Evolutionary conservation across 2,329 filamentous ascomycete genomes (phyloP).

Genomic region (Paraconiothyrium sp.): DNA sequence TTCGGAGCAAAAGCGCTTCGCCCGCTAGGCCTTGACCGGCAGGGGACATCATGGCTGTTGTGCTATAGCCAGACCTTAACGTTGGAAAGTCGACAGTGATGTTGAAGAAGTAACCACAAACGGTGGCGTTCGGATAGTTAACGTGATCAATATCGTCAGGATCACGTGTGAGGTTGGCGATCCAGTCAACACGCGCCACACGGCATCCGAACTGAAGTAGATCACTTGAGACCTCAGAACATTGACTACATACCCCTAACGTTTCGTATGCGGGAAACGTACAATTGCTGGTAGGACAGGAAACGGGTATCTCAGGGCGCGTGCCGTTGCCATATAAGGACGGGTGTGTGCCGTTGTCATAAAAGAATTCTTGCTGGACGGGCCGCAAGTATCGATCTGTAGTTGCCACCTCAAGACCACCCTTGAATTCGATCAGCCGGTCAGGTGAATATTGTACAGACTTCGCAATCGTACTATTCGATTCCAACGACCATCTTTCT

Average conservation of each 20-base stretch:
- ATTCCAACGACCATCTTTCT: constrained; percentile 25
- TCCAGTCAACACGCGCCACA: constrained; percentile 28
- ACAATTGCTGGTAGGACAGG: constrained; percentile 43
- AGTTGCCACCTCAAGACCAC: neutral
- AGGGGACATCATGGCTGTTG: too few species aligned
- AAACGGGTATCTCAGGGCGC: constrained; percentile 34
- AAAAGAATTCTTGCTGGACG: constrained; percentile 15
- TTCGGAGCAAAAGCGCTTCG: too few species aligned
- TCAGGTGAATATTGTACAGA: constrained; percentile 18
- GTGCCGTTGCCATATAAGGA: constrained; percentile 33
- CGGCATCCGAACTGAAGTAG: constrained; percentile 25
- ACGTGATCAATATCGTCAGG: too few species aligned
- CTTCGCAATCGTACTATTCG: constrained; percentile 24
- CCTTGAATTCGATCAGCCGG: neutral
- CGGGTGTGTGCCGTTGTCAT: constrained; percentile 33
- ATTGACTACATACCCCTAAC: constrained; percentile 38
- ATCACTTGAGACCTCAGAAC: constrained; percentile 20
- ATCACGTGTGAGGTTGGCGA: neutral
- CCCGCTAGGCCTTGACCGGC: too few species aligned
- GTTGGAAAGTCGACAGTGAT: too few species aligned
- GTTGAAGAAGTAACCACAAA: too few species aligned
- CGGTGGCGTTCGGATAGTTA: too few species aligned
- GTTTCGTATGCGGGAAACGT: constrained; percentile 40
- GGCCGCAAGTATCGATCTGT: neutral
- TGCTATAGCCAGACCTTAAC: too few species aligned